These are phyloP conservation scores for Tephrocybe sp. DNA, from an alignment of 768 basidiomycete genomes.

Conservation along the genomic window DNA sequence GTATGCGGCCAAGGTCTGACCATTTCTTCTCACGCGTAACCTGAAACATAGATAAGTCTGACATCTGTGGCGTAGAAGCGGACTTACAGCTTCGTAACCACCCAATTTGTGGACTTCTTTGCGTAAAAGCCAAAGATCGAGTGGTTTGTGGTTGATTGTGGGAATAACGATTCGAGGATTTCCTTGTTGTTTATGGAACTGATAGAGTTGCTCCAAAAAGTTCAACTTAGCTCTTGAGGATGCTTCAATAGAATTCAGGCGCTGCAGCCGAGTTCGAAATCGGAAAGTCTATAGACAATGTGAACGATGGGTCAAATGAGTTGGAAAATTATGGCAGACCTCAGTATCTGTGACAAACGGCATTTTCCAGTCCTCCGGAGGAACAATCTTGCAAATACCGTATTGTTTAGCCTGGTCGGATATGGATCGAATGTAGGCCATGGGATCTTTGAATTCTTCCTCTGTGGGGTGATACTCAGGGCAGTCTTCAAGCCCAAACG, in stretches of 20 bases:
- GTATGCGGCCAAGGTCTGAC: slow-evolving; percentile 77
- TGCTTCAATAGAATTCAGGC: slow-evolving; percentile 95
- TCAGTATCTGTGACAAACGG: slow-evolving; percentile 94
- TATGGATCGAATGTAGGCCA: slow-evolving; percentile 88
- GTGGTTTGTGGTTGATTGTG: slow-evolving; percentile 86
- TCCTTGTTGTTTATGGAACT: slow-evolving; percentile 95
- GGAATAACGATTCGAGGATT: slow-evolving; percentile 90
- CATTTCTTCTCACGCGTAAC: slow-evolving; percentile 84
- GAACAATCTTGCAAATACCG: slow-evolving; percentile 96
- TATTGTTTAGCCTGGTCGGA: slow-evolving; percentile 65
- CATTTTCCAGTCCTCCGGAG: slow-evolving; percentile 92
- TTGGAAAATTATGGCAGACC: slow-evolving; percentile 45
- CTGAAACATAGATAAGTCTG: slow-evolving; percentile 35
- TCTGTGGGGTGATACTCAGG: slow-evolving; percentile 83
- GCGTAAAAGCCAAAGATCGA: slow-evolving; percentile 91
- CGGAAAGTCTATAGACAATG: slow-evolving; percentile 67
- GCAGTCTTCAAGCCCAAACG: slow-evolving; percentile 87
- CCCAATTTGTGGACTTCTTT: slow-evolving; percentile 90
- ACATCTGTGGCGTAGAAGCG: slow-evolving; percentile 8
- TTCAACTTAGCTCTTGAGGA: slow-evolving; percentile 95
- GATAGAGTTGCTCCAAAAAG: slow-evolving; percentile 94
- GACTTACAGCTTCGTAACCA: slow-evolving; percentile 79
- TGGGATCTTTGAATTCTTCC: slow-evolving; percentile 94
- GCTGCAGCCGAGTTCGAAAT: slow-evolving; percentile 93
- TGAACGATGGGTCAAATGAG: slow-evolving; percentile 40